Conservation (phyloP, 164 flowering plant species). For the Kingdonia uniflora region DNA sequence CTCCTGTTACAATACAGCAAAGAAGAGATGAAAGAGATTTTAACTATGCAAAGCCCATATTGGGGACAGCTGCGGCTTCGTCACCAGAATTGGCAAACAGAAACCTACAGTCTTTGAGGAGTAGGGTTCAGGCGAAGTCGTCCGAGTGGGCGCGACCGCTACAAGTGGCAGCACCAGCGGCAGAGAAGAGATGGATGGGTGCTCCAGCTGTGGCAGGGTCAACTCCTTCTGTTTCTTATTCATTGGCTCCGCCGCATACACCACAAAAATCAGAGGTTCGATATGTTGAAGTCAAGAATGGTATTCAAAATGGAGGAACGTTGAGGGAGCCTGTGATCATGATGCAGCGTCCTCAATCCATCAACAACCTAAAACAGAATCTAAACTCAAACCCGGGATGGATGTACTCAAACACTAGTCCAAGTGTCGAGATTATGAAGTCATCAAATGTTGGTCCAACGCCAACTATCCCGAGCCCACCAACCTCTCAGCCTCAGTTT, state of each 20-base stretch:
- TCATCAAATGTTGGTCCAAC: slow-evolving; percentile 21
- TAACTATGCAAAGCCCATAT: slow-evolving; percentile 39
- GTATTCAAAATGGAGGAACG: slow-evolving; percentile 30
- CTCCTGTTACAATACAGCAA: slow-evolving; percentile 31
- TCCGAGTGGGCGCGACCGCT: slow-evolving; percentile 23
- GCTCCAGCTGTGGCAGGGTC: slow-evolving; percentile 17
- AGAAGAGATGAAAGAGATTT: slow-evolving; percentile 64
- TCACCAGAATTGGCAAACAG: slow-evolving; percentile 27
- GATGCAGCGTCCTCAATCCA: slow-evolving; percentile 69
- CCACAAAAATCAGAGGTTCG: slow-evolving; percentile 19
- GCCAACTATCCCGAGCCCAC: slow-evolving; percentile 17
- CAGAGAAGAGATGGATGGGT: slow-evolving; percentile 38
- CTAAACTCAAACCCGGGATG: slow-evolving; percentile 16
- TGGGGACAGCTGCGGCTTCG: slow-evolving; percentile 11
- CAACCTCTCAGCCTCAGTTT: slow-evolving; percentile 18
- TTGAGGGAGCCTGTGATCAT: slow-evolving; percentile 60
- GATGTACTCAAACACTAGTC: slow-evolving; percentile 29
- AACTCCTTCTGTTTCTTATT: slow-evolving; percentile 28
- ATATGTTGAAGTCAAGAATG: slow-evolving; percentile 32
- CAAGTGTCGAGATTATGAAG: slow-evolving; percentile 29
- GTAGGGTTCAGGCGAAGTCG: slow-evolving; percentile 23
- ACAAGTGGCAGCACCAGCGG: slow-evolving; percentile 18
- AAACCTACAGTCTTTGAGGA: slow-evolving; percentile 34
- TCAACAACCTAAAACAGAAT: slow-evolving; percentile 26
- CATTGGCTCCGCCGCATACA: slow-evolving; percentile 34